These are phyloP conservation scores for Dovyalis caffra DNA, from an alignment of 345 rosid species.

Conservation along the genomic window DNA sequence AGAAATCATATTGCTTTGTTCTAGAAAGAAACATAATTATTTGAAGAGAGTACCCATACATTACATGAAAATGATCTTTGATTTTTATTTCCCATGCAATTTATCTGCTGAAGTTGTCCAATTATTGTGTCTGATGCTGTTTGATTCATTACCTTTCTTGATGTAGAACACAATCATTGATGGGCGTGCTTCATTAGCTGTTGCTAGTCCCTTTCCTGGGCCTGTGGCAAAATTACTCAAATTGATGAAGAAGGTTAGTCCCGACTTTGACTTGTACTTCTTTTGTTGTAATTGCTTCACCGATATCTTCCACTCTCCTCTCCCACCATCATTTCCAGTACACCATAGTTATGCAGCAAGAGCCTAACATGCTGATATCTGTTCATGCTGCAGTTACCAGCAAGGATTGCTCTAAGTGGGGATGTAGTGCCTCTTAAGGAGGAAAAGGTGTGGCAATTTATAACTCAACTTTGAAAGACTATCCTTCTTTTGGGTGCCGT, in stretches of 20 bases:
- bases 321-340: too few species aligned
- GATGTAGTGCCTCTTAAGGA: conserved; percentile 64
- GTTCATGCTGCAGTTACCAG: conserved; percentile 59
- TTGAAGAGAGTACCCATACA: background rate
- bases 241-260: conserved; percentile 60
- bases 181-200: conserved; percentile 75
- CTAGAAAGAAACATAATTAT: too few species aligned
- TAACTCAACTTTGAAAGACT: background rate
- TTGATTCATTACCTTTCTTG: conserved; percentile 7
- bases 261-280: conserved; percentile 9
- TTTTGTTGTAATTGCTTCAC: conserved; percentile 7
- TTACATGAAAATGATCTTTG: background rate
- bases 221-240: conserved; percentile 55
- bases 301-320: background rate
- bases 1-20: background rate
- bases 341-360: background rate
- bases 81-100: background rate
- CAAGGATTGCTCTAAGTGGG: conserved; percentile 74
- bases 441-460: conserved; percentile 48
- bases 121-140: background rate
- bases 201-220: conserved; percentile 68
- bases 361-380: conserved; percentile 11
- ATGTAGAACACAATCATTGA: conserved; percentile 74
- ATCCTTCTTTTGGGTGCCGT: background rate
- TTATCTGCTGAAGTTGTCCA: conserved; percentile 1